Percentiles rank a stretch among this genome's conserved stretches.
Evolutionary conservation across 805 yeast genomes (phyloP).

Genomic region (Cyberlindnera meyerae): DNA sequence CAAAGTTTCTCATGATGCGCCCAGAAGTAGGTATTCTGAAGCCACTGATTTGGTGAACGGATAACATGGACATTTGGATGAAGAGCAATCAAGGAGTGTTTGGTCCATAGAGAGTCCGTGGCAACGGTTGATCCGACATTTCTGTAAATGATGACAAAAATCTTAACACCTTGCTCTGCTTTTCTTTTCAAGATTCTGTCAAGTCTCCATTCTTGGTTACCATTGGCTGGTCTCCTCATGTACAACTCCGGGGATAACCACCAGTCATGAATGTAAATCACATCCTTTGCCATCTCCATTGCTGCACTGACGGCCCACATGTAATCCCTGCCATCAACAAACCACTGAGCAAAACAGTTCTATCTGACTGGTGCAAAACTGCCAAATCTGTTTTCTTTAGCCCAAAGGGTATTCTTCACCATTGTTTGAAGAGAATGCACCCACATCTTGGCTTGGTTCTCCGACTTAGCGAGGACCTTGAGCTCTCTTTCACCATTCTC

Average conservation of each 20-base stretch:
- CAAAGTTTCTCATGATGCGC: slow-evolving; percentile 97
- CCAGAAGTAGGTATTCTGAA: slow-evolving; percentile 94
- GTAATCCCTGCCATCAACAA: slow-evolving; percentile 94
- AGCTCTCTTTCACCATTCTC: slow-evolving; percentile 77
- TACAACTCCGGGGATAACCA: slow-evolving; percentile 96
- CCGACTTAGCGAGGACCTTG: slow-evolving; percentile 64
- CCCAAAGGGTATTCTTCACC: slow-evolving; percentile 68
- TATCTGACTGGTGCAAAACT: slow-evolving; percentile 91
- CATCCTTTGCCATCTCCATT: slow-evolving; percentile 87
- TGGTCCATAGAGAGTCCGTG: slow-evolving; percentile 90
- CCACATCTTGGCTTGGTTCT: slow-evolving; percentile 67
- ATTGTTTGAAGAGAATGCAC: slow-evolving; percentile 63
- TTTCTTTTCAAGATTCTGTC: slow-evolving; percentile 84
- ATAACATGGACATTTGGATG: slow-evolving; percentile 85
- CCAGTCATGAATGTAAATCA: slow-evolving; percentile 95
- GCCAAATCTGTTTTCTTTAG: slow-evolving; percentile 66
- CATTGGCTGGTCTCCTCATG: slow-evolving; percentile 89
- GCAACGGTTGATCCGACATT: slow-evolving; percentile 92
- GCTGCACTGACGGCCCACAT: slow-evolving; percentile 96
- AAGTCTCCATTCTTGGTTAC: slow-evolving; percentile 89
- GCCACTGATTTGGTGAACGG: slow-evolving; percentile 91
- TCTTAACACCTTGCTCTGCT: slow-evolving; percentile 93
- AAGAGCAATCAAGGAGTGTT: slow-evolving; percentile 82
- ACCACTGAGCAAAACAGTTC: slow-evolving; percentile 89
- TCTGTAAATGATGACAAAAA: slow-evolving; percentile 85